phyloP scores from a whole-genome alignment of 805 yeast species.

The Metschnikowia baotianmanensis region DNA sequence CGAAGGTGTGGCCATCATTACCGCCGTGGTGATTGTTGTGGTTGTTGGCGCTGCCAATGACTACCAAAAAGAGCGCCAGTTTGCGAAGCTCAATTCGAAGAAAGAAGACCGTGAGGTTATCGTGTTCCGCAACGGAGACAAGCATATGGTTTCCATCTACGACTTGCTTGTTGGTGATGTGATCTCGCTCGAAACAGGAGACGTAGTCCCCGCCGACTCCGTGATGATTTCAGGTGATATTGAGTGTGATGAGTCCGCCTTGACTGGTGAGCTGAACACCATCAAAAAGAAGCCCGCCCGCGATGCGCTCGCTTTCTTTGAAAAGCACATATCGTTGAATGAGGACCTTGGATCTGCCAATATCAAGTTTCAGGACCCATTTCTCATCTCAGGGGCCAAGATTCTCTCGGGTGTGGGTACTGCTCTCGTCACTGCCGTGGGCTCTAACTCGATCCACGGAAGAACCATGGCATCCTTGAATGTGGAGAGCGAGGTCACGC shows the following conservation, averaged over 20 bases:
- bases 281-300: slow-evolving; percentile 64
- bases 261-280: slow-evolving; percentile 92
- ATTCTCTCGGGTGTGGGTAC: slow-evolving; percentile 82
- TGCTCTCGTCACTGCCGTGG: slow-evolving; percentile 88
- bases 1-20: slow-evolving; percentile 96
- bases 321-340: slow-evolving; percentile 24
- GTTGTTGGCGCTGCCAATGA: slow-evolving; percentile 94
- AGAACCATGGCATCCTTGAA: slow-evolving; percentile 80
- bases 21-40: slow-evolving; percentile 88
- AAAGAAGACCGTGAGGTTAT: slow-evolving; percentile 80
- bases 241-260: slow-evolving; percentile 87
- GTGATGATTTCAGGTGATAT: slow-evolving; percentile 70
- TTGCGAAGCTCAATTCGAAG: slow-evolving; percentile 80
- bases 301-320: slow-evolving; percentile 34
- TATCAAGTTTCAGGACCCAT: slow-evolving; percentile 63
- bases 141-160: slow-evolving; percentile 64
- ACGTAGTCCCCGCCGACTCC: slow-evolving; percentile 87
- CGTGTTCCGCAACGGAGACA: slow-evolving; percentile 71
- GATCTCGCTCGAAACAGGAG: slow-evolving; percentile 85
- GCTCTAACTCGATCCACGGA: slow-evolving; percentile 86
- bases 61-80: slow-evolving; percentile 93
- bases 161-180: slow-evolving; percentile 87
- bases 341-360: slow-evolving; percentile 42
- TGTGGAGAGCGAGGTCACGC: slow-evolving; percentile 79
- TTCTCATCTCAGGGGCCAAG: slow-evolving; percentile 88